phyloP scores from a whole-genome alignment of 192 early-diverging fungal species.

The Coemansia sp. region DNA sequence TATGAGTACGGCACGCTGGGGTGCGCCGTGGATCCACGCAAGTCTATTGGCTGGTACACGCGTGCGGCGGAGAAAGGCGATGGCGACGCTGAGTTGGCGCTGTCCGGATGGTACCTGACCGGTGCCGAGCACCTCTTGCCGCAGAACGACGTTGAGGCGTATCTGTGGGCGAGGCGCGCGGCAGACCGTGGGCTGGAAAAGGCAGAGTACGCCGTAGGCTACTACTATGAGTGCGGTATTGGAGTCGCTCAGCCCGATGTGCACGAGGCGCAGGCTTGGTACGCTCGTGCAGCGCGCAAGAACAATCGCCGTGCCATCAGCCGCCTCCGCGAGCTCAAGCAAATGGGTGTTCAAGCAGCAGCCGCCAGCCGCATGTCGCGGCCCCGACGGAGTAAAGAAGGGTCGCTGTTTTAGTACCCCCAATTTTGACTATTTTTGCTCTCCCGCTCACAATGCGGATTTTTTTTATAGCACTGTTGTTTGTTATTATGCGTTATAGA shows the following conservation, averaged over 20 bases:
- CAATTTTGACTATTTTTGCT: background rate
- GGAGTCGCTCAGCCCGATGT: slow-evolving; percentile 67
- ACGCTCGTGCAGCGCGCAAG: slow-evolving; percentile 81
- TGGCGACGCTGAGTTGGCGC: slow-evolving; percentile 85
- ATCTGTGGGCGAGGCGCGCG: slow-evolving; percentile 94
- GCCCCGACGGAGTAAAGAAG: slow-evolving; percentile 46
- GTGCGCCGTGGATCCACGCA: slow-evolving; percentile 81
- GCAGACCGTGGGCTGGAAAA: slow-evolving; percentile 94
- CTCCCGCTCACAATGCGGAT: background rate
- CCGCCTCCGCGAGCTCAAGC: slow-evolving; percentile 82
- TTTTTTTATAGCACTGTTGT: background rate
- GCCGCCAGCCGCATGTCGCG: slow-evolving; percentile 21
- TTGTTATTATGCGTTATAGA: background rate
- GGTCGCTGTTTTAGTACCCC: slow-evolving; percentile 32
- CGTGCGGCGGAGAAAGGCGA: slow-evolving; percentile 89
- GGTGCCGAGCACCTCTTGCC: slow-evolving; percentile 86
- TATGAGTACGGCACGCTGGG: slow-evolving; percentile 94
- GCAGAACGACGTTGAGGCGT: slow-evolving; percentile 95
- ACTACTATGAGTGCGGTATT: slow-evolving; percentile 90
- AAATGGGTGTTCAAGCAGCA: slow-evolving; percentile 50
- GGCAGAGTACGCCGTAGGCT: slow-evolving; percentile 96
- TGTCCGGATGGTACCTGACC: slow-evolving; percentile 98
- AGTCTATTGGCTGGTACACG: slow-evolving; percentile 97
- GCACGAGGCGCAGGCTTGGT: slow-evolving; percentile 90
- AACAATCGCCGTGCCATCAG: slow-evolving; percentile 81